phyloP scores from a whole-genome alignment of 306 rosid species.

The Acmispon strigosus region DNA sequence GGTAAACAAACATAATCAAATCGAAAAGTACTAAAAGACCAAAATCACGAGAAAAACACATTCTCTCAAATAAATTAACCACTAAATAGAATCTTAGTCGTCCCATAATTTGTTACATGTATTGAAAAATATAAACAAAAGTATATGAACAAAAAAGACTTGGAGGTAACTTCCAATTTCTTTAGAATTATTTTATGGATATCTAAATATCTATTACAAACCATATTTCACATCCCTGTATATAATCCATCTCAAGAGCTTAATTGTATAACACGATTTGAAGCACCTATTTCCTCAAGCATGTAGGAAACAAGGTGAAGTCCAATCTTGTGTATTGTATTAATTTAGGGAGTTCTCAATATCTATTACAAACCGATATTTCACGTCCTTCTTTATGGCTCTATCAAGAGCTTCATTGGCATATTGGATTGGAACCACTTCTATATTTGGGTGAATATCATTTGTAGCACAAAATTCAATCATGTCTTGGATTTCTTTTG shows the following conservation, averaged over 20 bases:
- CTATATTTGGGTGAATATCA: slow-evolving; percentile 57
- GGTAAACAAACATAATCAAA: too few species aligned
- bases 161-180: neutral
- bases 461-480: slow-evolving; percentile 67
- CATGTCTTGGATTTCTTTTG: slow-evolving; percentile 72
- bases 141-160: neutral
- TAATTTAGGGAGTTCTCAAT: slow-evolving; percentile 57
- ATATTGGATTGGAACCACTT: slow-evolving; percentile 75
- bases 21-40: too few species aligned
- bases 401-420: slow-evolving; percentile 84
- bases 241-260: slow-evolving; percentile 51
- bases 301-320: neutral
- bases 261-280: slow-evolving; percentile 53
- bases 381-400: slow-evolving; percentile 59
- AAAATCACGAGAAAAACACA: too few species aligned
- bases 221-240: slow-evolving; percentile 48
- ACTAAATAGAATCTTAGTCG: too few species aligned
- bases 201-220: slow-evolving; percentile 54
- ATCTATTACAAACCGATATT: slow-evolving; percentile 83
- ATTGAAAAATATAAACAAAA: too few species aligned
- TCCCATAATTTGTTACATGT: neutral
- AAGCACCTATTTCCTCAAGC: slow-evolving; percentile 30
- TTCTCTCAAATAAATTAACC: too few species aligned
- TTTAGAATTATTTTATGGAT: slow-evolving; percentile 31
- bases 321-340: neutral